phyloP scores from a whole-genome alignment of 2,329 filamentous ascomycete genomes.

The Colletotrichum tropicale region DNA sequence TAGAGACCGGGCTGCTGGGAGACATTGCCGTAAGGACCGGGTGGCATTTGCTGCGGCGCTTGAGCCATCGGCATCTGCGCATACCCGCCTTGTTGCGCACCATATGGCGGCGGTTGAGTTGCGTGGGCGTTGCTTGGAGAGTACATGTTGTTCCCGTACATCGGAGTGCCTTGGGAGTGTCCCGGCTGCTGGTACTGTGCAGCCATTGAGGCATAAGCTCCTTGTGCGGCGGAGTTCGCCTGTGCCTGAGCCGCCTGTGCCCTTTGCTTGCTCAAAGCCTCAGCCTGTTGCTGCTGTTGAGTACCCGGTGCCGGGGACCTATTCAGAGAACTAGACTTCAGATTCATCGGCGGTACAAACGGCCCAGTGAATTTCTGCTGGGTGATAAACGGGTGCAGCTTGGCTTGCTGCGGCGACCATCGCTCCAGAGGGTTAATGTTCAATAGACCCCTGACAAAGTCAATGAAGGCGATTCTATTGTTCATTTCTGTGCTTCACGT shows the following conservation, averaged over 20 bases:
- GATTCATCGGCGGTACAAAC: slow-evolving; percentile 95
- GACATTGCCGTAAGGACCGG: slow-evolving; percentile 65
- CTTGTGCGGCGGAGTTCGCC: slow-evolving; percentile 67
- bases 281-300: slow-evolving; percentile 94
- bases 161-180: slow-evolving; percentile 60
- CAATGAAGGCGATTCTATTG: slow-evolving; percentile 95
- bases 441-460: slow-evolving; percentile 91
- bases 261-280: slow-evolving; percentile 91
- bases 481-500: slow-evolving; percentile 79
- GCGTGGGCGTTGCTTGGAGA: slow-evolving; percentile 59
- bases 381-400: slow-evolving; percentile 97
- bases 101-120: slow-evolving; percentile 79
- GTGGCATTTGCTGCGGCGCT: slow-evolving; percentile 67
- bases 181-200: slow-evolving; percentile 52
- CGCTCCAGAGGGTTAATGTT: slow-evolving; percentile 95
- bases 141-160: slow-evolving; percentile 89
- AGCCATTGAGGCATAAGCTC: slow-evolving; percentile 63
- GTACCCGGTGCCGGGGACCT: slow-evolving; percentile 91
- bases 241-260: slow-evolving; percentile 75
- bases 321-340: slow-evolving; percentile 85
- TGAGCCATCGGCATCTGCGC: slow-evolving; percentile 76
- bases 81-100: slow-evolving; percentile 73
- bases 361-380: slow-evolving; percentile 96
- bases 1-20: slow-evolving; percentile 65
- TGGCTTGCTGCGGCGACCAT: slow-evolving; percentile 98